Conservation (phyloP, 169 alveolate genomes). For the Cystoisospora suis region DNA sequence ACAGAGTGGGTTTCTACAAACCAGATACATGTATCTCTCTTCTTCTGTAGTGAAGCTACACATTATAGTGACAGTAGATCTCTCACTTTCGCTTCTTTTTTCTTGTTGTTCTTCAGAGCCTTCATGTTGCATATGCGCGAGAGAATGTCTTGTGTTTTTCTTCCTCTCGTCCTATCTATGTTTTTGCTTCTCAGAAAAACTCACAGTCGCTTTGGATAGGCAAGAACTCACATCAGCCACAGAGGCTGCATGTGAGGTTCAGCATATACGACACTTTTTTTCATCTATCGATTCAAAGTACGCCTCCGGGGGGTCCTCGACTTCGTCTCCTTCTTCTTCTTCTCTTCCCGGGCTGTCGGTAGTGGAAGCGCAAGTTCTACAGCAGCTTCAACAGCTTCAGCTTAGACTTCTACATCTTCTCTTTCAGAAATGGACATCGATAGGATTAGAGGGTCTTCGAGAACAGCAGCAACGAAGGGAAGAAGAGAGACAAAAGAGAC, state of each 20-base stretch:
- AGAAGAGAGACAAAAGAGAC: neutral
- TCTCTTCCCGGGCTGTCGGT: constrained; percentile 1
- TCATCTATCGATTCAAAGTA: neutral
- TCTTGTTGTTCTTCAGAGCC: neutral
- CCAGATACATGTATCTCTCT: no score
- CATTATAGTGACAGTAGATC: no score
- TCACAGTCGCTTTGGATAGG: neutral
- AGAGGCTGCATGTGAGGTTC: neutral
- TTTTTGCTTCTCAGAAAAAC: neutral
- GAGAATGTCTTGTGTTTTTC: neutral
- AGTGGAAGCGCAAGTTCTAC: constrained; percentile 10
- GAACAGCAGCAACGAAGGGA: neutral
- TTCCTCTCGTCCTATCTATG: neutral
- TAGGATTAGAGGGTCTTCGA: neutral
- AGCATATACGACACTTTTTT: neutral
- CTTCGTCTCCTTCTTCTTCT: neutral
- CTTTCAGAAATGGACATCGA: neutral
- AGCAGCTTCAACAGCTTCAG: constrained; percentile 24
- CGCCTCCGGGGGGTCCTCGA: neutral
- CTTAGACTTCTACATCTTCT: neutral
- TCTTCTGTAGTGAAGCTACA: no score
- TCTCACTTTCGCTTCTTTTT: no score
- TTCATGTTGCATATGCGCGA: neutral
- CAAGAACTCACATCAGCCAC: neutral
- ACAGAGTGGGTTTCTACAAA: no score